phyloP scores from a whole-genome alignment of 2,329 filamentous ascomycete genomes.

The Claviceps pusilla region DNA sequence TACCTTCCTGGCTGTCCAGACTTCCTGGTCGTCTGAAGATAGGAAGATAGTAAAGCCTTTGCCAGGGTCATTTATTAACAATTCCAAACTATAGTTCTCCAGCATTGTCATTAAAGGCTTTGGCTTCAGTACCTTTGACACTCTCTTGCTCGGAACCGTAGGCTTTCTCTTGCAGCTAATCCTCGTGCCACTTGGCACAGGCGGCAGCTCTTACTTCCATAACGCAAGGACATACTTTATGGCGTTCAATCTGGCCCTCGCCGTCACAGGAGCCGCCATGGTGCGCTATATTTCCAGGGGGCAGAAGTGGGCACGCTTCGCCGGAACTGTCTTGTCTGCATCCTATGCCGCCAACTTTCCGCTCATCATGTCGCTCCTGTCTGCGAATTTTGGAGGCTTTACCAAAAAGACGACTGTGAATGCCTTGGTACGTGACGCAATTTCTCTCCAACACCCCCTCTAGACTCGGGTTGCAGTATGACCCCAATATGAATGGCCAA shows the following conservation, averaged over 20 bases:
- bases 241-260: constrained; percentile 9
- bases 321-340: constrained; percentile 36
- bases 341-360: constrained; percentile 27
- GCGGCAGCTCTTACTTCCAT: constrained; percentile 10
- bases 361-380: constrained; percentile 40
- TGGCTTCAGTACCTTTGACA: constrained; percentile 11
- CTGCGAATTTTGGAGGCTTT: constrained; percentile 44
- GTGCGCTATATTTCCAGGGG: constrained; percentile 10
- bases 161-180: constrained; percentile 10
- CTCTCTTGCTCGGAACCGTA: constrained; percentile 10
- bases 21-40: neutral
- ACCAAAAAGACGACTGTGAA: constrained; percentile 48
- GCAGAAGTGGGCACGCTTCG: constrained; percentile 12
- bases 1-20: no score
- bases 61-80: neutral
- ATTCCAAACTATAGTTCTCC: constrained; percentile 10
- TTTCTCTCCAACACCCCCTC: no score
- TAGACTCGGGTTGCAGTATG: no score
- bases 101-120: constrained; percentile 13
- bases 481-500: no score
- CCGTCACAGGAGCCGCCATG: constrained; percentile 11
- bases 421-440: constrained; percentile 26
- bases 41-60: neutral
- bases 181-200: constrained; percentile 11
- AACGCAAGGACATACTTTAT: constrained; percentile 15